Percentiles rank a stretch among this genome's conserved stretches.
These are phyloP conservation scores for Oryza nivara DNA, from an alignment of 176 grass and related monocot genomes.

Conservation along the genomic window DNA sequence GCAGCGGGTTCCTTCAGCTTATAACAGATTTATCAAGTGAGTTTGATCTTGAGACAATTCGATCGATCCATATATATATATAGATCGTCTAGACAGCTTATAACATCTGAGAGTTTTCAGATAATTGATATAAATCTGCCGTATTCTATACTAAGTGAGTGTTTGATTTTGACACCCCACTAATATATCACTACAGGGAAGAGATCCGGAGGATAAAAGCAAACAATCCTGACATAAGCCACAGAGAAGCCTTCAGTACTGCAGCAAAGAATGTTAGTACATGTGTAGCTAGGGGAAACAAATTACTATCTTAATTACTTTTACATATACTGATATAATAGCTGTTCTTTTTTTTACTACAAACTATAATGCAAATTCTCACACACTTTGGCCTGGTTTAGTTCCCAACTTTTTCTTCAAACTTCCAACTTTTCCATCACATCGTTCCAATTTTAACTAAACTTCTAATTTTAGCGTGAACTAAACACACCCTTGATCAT, in stretches of 20 bases:
- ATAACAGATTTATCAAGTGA: constrained; percentile 89
- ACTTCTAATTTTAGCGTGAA: too few species aligned
- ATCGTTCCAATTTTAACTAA: too few species aligned
- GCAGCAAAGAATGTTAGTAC: constrained; percentile 78
- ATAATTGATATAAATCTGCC: not conserved
- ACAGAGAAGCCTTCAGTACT: constrained; percentile 78
- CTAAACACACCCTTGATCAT: not conserved
- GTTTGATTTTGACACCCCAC: not conserved
- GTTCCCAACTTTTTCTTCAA: too few species aligned
- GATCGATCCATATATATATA: not conserved
- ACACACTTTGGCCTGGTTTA: not conserved
- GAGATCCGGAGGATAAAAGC: constrained; percentile 78
- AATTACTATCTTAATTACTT: not conserved
- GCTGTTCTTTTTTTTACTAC: not conserved
- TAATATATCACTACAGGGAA: constrained; percentile 44
- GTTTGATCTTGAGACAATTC: constrained; percentile 8
- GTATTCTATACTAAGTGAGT: not conserved
- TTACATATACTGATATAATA: not conserved
- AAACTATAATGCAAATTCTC: not conserved
- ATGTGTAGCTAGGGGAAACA: not conserved
- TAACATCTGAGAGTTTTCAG: not conserved
- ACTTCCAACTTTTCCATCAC: too few species aligned
- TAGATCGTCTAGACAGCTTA: not conserved
- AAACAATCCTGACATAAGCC: constrained; percentile 75
- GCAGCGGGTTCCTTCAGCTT: constrained; percentile 76